phyloP scores from a whole-genome alignment of 208 protist species.

The Sergeia podlipaevii region DNA sequence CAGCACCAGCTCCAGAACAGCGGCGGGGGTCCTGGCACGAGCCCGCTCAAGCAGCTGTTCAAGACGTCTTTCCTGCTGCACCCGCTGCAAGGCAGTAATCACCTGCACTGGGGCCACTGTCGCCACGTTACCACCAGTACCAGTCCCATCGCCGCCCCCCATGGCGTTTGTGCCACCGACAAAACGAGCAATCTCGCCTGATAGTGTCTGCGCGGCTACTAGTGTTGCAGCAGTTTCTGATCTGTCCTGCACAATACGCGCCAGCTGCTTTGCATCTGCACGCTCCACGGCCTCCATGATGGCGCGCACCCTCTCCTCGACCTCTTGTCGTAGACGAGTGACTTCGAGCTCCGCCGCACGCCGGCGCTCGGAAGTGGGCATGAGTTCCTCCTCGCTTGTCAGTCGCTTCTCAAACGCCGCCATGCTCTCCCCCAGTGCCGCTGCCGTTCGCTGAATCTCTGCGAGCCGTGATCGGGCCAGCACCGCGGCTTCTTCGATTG shows the following conservation, averaged over 20 bases:
- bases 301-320: constrained; percentile 40
- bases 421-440: constrained; percentile 40
- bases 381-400: constrained; percentile 25
- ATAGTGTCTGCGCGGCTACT: constrained; percentile 22
- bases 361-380: constrained; percentile 41
- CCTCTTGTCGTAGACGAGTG: constrained; percentile 52
- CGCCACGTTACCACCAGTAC: constrained; percentile 20
- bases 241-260: constrained; percentile 30
- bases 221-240: constrained; percentile 24
- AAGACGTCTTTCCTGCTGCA: constrained; percentile 45
- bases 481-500: constrained; percentile 57
- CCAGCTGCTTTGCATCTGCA: constrained; percentile 35
- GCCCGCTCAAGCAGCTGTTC: constrained; percentile 39
- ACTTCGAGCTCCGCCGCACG: constrained; percentile 44
- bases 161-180: no score
- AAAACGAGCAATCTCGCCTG: constrained; percentile 18
- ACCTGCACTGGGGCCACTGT: constrained; percentile 19
- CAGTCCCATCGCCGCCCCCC: no score
- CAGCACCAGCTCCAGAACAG: constrained; percentile 33
- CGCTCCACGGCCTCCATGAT: constrained; percentile 35
- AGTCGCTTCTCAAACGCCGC: constrained; percentile 35
- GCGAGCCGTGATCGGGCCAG: constrained; percentile 43
- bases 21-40: constrained; percentile 25
- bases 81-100: constrained; percentile 43
- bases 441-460: constrained; percentile 33